phyloP scores from a whole-genome alignment of 805 yeast genomes.

The Ogataea pignaliae region DNA sequence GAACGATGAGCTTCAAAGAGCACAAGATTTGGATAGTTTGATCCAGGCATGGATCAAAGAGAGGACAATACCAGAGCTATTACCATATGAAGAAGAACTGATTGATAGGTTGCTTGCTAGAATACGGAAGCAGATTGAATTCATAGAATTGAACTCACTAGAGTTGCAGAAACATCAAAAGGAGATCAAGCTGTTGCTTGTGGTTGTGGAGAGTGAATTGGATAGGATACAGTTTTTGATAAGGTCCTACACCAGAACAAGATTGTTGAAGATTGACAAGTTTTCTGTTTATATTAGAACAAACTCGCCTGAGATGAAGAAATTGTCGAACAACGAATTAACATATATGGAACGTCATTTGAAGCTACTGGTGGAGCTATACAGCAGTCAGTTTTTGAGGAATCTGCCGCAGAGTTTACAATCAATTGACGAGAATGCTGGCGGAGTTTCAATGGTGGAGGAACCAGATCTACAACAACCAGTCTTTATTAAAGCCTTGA shows the following conservation, averaged over 20 bases:
- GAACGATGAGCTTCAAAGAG: conserved; percentile 21
- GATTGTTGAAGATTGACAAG: conserved; percentile 72
- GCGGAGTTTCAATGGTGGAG: conserved; percentile 69
- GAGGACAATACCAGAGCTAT: conserved; percentile 80
- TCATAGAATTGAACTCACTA: conserved; percentile 72
- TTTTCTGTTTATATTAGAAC: conserved; percentile 57
- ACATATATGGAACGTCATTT: conserved; percentile 68
- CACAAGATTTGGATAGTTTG: conserved; percentile 40
- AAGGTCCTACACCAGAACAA: conserved; percentile 74
- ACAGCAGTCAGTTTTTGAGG: conserved; percentile 61
- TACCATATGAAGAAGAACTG: conserved; percentile 63
- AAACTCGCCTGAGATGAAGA: conserved; percentile 31
- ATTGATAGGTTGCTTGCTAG: conserved; percentile 54
- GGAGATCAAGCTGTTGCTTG: conserved; percentile 70
- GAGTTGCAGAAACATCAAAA: conserved; percentile 61
- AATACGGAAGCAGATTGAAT: conserved; percentile 67
- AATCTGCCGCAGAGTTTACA: conserved; percentile 66
- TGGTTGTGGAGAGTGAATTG: conserved; percentile 87
- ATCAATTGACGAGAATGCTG: conserved; percentile 70
- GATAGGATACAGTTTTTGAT: conserved; percentile 81
- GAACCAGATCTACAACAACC: conserved; percentile 72
- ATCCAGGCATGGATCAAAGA: conserved; percentile 76
- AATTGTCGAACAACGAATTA: conserved; percentile 56
- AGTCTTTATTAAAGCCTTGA: conserved; percentile 64
- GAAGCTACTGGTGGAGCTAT: conserved; percentile 56